phyloP scores from a whole-genome alignment of 495 filamentous ascomycete genomes.

The Tricharina praecox region DNA sequence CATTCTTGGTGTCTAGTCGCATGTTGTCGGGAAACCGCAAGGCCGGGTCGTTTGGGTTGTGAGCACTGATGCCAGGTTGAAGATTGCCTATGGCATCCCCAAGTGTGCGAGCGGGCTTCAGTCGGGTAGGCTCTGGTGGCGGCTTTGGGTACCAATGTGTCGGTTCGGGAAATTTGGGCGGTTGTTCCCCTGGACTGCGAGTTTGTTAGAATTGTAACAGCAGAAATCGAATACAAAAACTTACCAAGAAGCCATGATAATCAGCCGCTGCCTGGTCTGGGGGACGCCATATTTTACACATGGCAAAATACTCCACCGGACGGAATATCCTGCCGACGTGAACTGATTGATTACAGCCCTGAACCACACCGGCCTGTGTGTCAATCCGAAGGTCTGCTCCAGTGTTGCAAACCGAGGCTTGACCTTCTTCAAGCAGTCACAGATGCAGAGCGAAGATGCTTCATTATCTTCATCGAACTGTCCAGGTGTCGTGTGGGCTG shows the following conservation, averaged over 20 bases:
- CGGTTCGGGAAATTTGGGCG: conserved; percentile 50
- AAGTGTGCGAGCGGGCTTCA: conserved; percentile 18
- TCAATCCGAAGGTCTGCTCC: conserved; percentile 63
- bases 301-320: conserved; percentile 41
- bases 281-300: conserved; percentile 44
- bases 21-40: conserved; percentile 16
- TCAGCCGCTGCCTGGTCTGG: conserved; percentile 43
- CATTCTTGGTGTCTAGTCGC: not conserved
- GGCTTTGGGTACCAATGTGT: conserved; percentile 36
- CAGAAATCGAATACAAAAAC: too few relatives aligned
- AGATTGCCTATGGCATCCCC: conserved; percentile 33
- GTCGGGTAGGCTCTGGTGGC: conserved; percentile 7
- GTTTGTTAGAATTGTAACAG: conserved; percentile 1
- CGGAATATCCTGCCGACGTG: conserved; percentile 47
- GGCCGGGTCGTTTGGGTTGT: conserved; percentile 16
- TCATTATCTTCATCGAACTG: conserved; percentile 58
- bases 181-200: conserved; percentile 50
- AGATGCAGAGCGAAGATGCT: conserved; percentile 49
- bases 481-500: conserved; percentile 49
- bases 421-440: conserved; percentile 38
- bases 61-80: conserved; percentile 29
- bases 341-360: conserved; percentile 47
- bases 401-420: conserved; percentile 61
- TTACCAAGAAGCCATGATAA: conserved; percentile 67
- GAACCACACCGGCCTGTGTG: conserved; percentile 40